These are phyloP conservation scores for Aspergillus baeticus DNA, from an alignment of 495 filamentous ascomycete genomes.

Conservation along the genomic window DNA sequence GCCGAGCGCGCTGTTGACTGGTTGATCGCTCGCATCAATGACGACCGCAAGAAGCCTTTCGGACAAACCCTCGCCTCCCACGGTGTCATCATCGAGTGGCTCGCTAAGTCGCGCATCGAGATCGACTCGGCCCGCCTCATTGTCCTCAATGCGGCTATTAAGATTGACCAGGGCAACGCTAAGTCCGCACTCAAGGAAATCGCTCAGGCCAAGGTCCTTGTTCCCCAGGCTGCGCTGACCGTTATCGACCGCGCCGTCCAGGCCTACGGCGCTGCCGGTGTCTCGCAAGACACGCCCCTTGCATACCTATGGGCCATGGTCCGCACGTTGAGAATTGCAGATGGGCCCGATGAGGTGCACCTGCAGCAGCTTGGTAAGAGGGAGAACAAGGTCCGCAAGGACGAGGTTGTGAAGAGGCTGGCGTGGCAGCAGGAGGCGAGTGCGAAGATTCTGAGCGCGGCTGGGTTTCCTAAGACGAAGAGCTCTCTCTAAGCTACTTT, in stretches of 20 bases:
- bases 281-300: conserved; percentile 88
- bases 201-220: conserved; percentile 82
- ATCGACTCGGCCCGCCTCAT: conserved; percentile 84
- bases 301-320: conserved; percentile 84
- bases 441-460: conserved; percentile 62
- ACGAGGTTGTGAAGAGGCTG: conserved; percentile 60
- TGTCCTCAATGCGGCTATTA: conserved; percentile 85
- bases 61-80: conserved; percentile 76
- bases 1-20: conserved; percentile 83
- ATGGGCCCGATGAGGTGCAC: conserved; percentile 94
- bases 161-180: conserved; percentile 79
- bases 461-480: conserved; percentile 50
- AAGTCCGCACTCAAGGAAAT: conserved; percentile 83
- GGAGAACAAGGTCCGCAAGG: conserved; percentile 71
- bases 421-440: conserved; percentile 62
- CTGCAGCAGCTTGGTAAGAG: conserved; percentile 84
- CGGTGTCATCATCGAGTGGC: conserved; percentile 91
- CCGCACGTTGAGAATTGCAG: conserved; percentile 79
- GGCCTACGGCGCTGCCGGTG: conserved; percentile 79
- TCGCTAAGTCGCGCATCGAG: conserved; percentile 84
- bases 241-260: conserved; percentile 89
- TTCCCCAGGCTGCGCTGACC: conserved; percentile 70
- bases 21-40: conserved; percentile 87
- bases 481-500: conserved; percentile 33
- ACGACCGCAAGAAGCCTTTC: conserved; percentile 81